phyloP scores from a whole-genome alignment of 2,329 filamentous ascomycete genomes.

The Pseudocercospora musae region DNA sequence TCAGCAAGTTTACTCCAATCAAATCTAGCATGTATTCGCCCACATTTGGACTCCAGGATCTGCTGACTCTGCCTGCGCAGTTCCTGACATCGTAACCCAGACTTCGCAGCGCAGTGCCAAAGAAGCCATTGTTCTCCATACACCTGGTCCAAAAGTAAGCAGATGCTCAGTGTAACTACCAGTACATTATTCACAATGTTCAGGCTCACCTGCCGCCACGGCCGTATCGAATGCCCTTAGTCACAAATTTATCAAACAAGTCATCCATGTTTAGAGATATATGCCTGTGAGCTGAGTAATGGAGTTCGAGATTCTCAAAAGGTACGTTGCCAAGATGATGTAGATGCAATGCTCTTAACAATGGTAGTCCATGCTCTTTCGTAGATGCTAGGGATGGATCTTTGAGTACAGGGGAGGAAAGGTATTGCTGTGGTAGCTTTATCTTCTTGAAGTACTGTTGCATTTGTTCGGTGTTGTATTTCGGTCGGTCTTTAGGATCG shows the following conservation, averaged over 20 bases:
- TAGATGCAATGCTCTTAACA: conserved; percentile 28
- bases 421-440: conserved; percentile 19
- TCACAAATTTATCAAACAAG: conserved; percentile 54
- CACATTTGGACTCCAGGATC: conserved; percentile 21
- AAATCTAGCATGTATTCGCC: neutral
- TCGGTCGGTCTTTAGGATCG: conserved; percentile 20
- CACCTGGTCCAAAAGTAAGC: conserved; percentile 35
- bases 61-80: conserved; percentile 41
- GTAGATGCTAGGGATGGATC: conserved; percentile 21
- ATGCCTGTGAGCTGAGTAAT: conserved; percentile 49
- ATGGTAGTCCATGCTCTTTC: conserved; percentile 27
- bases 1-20: no score
- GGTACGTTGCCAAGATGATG: conserved; percentile 49
- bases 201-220: conserved; percentile 47
- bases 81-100: conserved; percentile 49
- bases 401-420: conserved; percentile 16
- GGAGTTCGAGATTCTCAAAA: conserved; percentile 57
- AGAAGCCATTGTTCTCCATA: conserved; percentile 58
- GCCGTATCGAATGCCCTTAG: conserved; percentile 34
- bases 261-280: conserved; percentile 50
- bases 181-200: neutral
- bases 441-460: conserved; percentile 26
- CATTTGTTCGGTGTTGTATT: conserved; percentile 23
- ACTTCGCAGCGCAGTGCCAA: conserved; percentile 50
- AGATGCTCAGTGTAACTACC: conserved; percentile 31